Evolutionary conservation across 1,139 yeast species (phyloP).

Genomic region (Petasospora rhodanensis): DNA sequence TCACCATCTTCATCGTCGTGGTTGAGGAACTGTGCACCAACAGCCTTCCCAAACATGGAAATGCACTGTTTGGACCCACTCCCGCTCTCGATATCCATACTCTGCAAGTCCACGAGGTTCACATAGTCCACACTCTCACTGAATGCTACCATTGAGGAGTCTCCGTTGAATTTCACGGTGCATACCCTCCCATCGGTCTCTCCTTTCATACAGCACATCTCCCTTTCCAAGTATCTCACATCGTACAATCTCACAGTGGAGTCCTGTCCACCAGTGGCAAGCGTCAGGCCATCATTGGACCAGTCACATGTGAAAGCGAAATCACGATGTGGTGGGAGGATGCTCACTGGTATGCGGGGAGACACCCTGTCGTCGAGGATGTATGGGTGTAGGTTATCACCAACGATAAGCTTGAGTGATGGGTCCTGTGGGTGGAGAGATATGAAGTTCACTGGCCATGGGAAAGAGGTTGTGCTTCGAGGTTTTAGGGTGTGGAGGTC

Average conservation of each 20-base stretch:
- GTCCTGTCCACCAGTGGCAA: conserved; percentile 61
- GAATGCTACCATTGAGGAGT: conserved; percentile 46
- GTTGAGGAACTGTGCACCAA: conserved; percentile 50
- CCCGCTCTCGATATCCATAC: conserved; percentile 21
- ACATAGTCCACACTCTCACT: conserved; percentile 61
- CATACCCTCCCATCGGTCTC: conserved; percentile 41
- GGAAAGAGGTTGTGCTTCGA: conserved; percentile 25
- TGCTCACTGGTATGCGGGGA: conserved; percentile 11
- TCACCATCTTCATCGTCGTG: conserved; percentile 44
- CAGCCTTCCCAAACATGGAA: conserved; percentile 54
- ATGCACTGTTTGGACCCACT: conserved; percentile 39
- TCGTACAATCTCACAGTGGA: conserved; percentile 44
- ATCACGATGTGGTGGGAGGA: conserved; percentile 45
- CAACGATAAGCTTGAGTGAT: conserved; percentile 43
- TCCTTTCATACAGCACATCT: conserved; percentile 35
- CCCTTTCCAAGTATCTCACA: conserved; percentile 32
- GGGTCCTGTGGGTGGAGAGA: conserved; percentile 36
- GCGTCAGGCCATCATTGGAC: conserved; percentile 38
- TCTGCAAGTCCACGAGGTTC: conserved; percentile 41
- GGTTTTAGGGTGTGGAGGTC: conserved; percentile 32
- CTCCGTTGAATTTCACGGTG: conserved; percentile 45
- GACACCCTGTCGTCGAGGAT: conserved; percentile 41
- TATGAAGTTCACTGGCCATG: conserved; percentile 51
- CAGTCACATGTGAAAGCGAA: conserved; percentile 61
- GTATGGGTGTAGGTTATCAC: conserved; percentile 42